These are phyloP conservation scores for Phyllosticta capitalensis DNA, from an alignment of 2,329 filamentous ascomycete species.

Conservation along the genomic window DNA sequence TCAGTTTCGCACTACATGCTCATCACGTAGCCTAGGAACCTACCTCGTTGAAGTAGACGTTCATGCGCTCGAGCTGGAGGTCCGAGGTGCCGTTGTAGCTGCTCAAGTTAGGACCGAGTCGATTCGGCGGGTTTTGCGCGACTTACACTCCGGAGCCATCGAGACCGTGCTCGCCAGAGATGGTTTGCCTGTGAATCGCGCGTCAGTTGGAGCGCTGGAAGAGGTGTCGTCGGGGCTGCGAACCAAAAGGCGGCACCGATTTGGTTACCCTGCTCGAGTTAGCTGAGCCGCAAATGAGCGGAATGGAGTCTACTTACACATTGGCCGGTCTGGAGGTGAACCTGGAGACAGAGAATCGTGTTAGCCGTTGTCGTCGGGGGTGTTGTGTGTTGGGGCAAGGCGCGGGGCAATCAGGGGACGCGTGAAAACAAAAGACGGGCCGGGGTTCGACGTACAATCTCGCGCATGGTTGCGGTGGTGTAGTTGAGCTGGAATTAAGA, in stretches of 20 bases:
- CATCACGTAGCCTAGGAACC: slow-evolving; percentile 4
- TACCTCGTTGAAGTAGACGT: slow-evolving; percentile 97
- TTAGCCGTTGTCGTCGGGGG: slow-evolving; percentile 46
- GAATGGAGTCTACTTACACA: slow-evolving; percentile 58
- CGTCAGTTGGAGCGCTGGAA: slow-evolving; percentile 14
- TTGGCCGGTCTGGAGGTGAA: slow-evolving; percentile 99
- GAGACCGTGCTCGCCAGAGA: slow-evolving; percentile 73
- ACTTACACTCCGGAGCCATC: slow-evolving; percentile 93
- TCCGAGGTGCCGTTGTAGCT: slow-evolving; percentile 97
- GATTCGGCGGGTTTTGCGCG: neutral
- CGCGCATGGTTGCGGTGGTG: slow-evolving; percentile 48
- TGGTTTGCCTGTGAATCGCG: slow-evolving; percentile 37
- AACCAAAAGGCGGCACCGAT: slow-evolving; percentile 99
- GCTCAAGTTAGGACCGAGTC: slow-evolving; percentile 9
- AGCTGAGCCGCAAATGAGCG: slow-evolving; percentile 16
- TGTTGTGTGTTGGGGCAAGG: slow-evolving; percentile 29
- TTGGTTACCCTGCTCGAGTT: slow-evolving; percentile 80
- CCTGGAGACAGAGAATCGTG: slow-evolving; percentile 51
- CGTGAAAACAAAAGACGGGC: slow-evolving; percentile 35
- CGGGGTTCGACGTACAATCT: slow-evolving; percentile 50
- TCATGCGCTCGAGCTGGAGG: slow-evolving; percentile 99
- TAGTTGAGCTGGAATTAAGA: neutral
- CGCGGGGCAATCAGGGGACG: slow-evolving; percentile 32
- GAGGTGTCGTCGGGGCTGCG: slow-evolving; percentile 25
- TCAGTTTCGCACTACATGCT: neutral